phyloP scores from a whole-genome alignment of 2,329 filamentous ascomycete species.

The Fusarium albidum region DNA sequence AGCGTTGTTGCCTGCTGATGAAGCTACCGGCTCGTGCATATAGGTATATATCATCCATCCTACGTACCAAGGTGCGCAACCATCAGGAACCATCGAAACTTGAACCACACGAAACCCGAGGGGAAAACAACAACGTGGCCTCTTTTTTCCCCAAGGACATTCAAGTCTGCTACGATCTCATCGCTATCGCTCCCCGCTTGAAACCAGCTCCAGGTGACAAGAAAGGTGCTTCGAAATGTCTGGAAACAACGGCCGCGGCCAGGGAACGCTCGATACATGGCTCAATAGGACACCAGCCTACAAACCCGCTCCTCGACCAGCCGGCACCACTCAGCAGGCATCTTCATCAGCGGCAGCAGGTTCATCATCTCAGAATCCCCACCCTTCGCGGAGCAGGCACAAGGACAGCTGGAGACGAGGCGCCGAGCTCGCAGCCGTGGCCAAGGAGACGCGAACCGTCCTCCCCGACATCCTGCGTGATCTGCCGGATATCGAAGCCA shows the following conservation, averaged over 20 bases:
- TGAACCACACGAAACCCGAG: neutral
- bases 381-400: slow-evolving; percentile 11
- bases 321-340: slow-evolving; percentile 1
- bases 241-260: slow-evolving; percentile 16
- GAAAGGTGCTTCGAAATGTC: slow-evolving; percentile 12
- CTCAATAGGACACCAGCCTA: slow-evolving; percentile 21
- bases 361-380: slow-evolving; percentile 17
- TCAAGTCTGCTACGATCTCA: neutral
- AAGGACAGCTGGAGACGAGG: slow-evolving; percentile 32
- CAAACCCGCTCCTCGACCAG: slow-evolving; percentile 16
- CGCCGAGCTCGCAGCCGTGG: slow-evolving; percentile 49
- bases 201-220: neutral
- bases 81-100: neutral
- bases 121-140: neutral
- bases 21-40: slow-evolving; percentile 1
- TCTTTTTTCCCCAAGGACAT: neutral
- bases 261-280: slow-evolving; percentile 43
- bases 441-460: slow-evolving; percentile 55
- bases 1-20: slow-evolving; percentile 31
- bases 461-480: slow-evolving; percentile 57
- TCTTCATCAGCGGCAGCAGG: slow-evolving; percentile 18
- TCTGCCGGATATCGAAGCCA: slow-evolving; percentile 50
- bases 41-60: no score
- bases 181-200: neutral
- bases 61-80: neutral